Evolutionary conservation across 129 eudicot species (phyloP), one percentile per base, ranked within the genome.

Genomic region (Chrysanthemum lavandulifolium): DNA sequence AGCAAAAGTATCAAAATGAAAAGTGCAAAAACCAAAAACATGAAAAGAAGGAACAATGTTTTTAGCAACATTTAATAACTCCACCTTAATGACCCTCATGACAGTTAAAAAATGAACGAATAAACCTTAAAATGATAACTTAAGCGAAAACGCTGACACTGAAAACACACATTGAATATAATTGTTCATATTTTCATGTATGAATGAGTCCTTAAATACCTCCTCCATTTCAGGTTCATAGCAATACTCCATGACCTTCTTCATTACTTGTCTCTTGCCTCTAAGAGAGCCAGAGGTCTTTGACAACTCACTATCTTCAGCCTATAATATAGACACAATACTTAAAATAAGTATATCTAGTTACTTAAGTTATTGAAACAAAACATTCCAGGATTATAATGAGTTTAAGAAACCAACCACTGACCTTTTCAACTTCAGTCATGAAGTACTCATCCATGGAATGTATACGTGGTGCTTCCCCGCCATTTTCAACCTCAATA

Each of bases 221-320:
- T 93, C 97, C 87, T 89, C 96, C 98, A 93, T 93, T 74, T 93
- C 98, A 84, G 98, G 97, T 84, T 93, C 98, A 74, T 89, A 93
- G 79, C 92, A 87, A 69, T 84, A 93, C 81, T 93, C 98, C 87
- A 93, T 82, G 76, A 93, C 96, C 53, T 61, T 87, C 96, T 88
- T 93, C 78, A 53, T 72, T 61, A 75, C 83, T 71, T 77, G 81
- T 82, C 92, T 89, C 79, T 84, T 93, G 76, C 92, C 89, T 78
- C 91, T 86, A 10, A 57, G 79, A 73, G 97, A 77, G 80, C 87
- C 82, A 50, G 97, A 86, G 23, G 88, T 75, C 74, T 87, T 89
- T 67, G 96, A 81, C 75, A 76, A 71, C 70, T 89, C 96, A 53
- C 78, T 74, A 77, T 89, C 97, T 76, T 87, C 97, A 67, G 80